Evolutionary conservation across 768 basidiomycete species (phyloP).

Genomic region (Tremella mesenterica): DNA sequence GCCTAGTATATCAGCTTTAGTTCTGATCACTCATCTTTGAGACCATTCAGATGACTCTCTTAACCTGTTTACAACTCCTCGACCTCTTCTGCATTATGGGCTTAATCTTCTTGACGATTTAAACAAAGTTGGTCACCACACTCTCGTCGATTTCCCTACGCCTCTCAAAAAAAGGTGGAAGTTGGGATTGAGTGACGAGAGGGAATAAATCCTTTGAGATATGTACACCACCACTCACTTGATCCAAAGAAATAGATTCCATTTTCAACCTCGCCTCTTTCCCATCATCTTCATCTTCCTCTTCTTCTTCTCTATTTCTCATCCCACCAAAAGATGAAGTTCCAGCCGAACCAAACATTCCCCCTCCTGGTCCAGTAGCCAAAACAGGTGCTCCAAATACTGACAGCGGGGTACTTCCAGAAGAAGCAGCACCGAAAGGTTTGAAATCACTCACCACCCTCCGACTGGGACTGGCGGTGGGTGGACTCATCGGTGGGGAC

Average conservation of each 20-base stretch:
- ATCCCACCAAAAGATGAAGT: conserved; percentile 46
- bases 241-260: conserved; percentile 83
- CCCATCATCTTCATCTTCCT: conserved; percentile 64
- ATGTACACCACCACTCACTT: conserved; percentile 54
- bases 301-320: conserved; percentile 56
- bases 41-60: too few relatives aligned
- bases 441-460: conserved; percentile 68
- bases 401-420: conserved; percentile 58
- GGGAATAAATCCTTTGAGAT: too few relatives aligned
- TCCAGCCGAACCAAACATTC: conserved; percentile 33
- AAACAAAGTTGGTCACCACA: too few relatives aligned
- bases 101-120: too few relatives aligned
- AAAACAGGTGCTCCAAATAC: conserved; percentile 64
- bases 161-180: too few relatives aligned
- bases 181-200: too few relatives aligned
- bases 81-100: background rate
- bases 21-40: too few relatives aligned
- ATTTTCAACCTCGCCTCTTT: conserved; percentile 48
- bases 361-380: conserved; percentile 33
- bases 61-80: background rate
- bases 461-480: conserved; percentile 49
- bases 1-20: conserved; percentile 30
- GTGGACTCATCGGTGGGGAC: conserved; percentile 11
- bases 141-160: too few relatives aligned
- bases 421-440: conserved; percentile 49